Evolutionary conservation across 345 rosid species (phyloP).

Genomic region (Salix caprea): DNA sequence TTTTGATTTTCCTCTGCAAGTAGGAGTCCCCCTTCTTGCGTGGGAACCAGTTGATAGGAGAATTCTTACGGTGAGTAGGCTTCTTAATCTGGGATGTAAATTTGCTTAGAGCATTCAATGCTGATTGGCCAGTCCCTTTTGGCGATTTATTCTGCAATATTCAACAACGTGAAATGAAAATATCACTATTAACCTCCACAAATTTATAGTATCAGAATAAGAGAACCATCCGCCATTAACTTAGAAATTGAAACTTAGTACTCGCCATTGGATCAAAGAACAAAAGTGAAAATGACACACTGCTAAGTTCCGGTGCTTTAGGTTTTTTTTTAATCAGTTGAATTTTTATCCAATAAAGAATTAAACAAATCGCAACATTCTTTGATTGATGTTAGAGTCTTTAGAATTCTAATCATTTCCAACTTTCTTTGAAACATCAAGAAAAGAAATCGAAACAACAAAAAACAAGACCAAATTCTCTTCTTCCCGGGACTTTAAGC

Average conservation of each 20-base stretch:
- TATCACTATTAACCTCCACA: neutral
- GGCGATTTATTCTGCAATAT: conserved; percentile 55
- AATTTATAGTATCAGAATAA: neutral
- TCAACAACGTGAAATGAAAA: conserved; percentile 2
- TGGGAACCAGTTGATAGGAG: conserved; percentile 83
- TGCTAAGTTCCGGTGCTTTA: neutral
- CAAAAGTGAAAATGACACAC: neutral
- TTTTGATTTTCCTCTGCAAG: conserved; percentile 76
- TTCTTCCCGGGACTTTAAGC: neutral
- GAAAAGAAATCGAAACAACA: neutral
- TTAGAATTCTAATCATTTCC: neutral
- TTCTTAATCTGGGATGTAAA: conserved; percentile 67
- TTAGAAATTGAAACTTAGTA: neutral
- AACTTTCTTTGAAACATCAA: neutral
- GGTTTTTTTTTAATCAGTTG: neutral
- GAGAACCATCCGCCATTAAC: neutral
- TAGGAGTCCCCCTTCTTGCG: conserved; percentile 76
- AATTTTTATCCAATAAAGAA: neutral
- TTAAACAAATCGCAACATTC: neutral
- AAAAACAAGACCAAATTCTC: neutral
- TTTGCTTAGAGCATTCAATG: conserved; percentile 47
- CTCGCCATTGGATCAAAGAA: neutral
- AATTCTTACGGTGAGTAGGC: conserved; percentile 71
- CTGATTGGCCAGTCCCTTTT: conserved; percentile 47
- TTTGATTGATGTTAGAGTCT: neutral